These are phyloP conservation scores for Alternaria sp. DNA, from an alignment of 2,329 filamentous ascomycete genomes.

Conservation along the genomic window DNA sequence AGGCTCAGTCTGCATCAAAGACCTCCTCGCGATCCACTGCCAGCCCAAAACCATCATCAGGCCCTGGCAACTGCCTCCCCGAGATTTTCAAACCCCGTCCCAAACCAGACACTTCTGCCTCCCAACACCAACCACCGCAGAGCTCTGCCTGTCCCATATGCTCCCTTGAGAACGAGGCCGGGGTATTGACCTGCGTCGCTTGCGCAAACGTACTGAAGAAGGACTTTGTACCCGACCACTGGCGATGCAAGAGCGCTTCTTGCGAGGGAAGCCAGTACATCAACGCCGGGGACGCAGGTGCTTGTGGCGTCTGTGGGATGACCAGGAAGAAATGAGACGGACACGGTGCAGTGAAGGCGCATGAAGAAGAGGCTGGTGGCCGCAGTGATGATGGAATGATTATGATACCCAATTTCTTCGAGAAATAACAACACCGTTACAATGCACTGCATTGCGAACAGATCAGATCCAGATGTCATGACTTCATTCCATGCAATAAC, in stretches of 20 bases:
- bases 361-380: background rate
- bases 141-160: constrained; percentile 64
- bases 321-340: constrained; percentile 1
- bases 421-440: background rate
- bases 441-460: background rate
- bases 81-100: background rate
- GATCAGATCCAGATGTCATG: background rate
- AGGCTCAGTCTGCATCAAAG: background rate
- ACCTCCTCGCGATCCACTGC: background rate
- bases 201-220: constrained; percentile 74
- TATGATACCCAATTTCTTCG: background rate
- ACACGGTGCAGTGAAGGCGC: background rate
- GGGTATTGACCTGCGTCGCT: constrained; percentile 66
- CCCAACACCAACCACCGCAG: background rate
- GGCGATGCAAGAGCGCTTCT: constrained; percentile 64
- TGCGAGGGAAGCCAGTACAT: constrained; percentile 67
- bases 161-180: constrained; percentile 66
- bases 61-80: background rate
- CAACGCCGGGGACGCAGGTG: constrained; percentile 72
- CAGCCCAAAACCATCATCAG: background rate
- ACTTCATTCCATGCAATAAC: constrained; percentile 10
- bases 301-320: constrained; percentile 72
- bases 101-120: background rate
- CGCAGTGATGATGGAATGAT: background rate
- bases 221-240: constrained; percentile 61